phyloP scores from a whole-genome alignment of 1,139 yeast species.

The Kluyveromyces sp. region DNA sequence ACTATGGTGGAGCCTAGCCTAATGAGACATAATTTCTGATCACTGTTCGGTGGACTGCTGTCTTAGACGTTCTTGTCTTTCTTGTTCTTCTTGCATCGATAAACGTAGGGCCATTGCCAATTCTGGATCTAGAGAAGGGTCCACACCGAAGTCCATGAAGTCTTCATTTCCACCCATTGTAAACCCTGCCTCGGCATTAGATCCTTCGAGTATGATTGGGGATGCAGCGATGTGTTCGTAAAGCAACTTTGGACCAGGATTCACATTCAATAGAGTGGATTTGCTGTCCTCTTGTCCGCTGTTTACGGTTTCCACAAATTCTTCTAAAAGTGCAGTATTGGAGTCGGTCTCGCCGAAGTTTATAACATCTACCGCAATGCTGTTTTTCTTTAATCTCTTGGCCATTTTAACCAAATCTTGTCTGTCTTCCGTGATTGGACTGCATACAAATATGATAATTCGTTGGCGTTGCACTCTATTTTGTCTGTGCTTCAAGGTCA shows the following conservation, averaged over 20 bases:
- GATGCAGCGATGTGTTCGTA: conserved; percentile 33
- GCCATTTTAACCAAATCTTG: conserved; percentile 73
- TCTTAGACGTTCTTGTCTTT: conserved; percentile 33
- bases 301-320: conserved; percentile 67
- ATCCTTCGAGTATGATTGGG: conserved; percentile 31
- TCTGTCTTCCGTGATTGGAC: conserved; percentile 63
- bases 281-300: conserved; percentile 55
- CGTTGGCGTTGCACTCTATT: conserved; percentile 89
- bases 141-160: conserved; percentile 57
- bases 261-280: conserved; percentile 77
- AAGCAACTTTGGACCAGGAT: conserved; percentile 80
- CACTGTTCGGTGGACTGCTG: conserved; percentile 10
- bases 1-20: no score
- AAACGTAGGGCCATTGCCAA: conserved; percentile 77
- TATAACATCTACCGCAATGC: conserved; percentile 80
- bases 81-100: conserved; percentile 38
- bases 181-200: conserved; percentile 37
- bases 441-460: conserved; percentile 82
- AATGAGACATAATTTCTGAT: no score
- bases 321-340: conserved; percentile 74
- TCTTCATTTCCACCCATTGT: conserved; percentile 44
- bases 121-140: conserved; percentile 94
- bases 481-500: conserved; percentile 93
- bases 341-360: conserved; percentile 84
- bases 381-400: conserved; percentile 88